phyloP scores from a whole-genome alignment of 495 filamentous ascomycete species.

The Staphylotrichum tortipilum region DNA sequence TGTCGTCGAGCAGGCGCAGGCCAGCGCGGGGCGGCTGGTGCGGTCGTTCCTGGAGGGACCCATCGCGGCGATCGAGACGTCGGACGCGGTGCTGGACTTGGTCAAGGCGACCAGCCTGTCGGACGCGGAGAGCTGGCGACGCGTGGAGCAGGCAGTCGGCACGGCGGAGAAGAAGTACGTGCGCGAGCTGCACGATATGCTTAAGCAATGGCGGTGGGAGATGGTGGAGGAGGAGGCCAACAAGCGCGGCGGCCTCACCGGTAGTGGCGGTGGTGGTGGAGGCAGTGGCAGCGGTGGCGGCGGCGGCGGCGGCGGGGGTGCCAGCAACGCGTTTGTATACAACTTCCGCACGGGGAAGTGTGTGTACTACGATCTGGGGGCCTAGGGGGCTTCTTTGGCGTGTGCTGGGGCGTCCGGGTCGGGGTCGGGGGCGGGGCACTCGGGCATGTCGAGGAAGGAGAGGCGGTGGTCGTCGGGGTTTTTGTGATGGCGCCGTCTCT shows the following conservation, averaged over 20 bases:
- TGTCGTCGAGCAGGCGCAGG: constrained; percentile 74
- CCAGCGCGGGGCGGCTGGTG: constrained; percentile 52
- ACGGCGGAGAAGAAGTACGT: constrained; percentile 77
- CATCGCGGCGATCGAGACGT: constrained; percentile 79
- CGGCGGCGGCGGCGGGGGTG: too few species aligned
- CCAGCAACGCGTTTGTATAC: constrained; percentile 64
- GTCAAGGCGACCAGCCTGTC: constrained; percentile 66
- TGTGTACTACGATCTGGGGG: constrained; percentile 64
- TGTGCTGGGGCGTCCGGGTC: neutral
- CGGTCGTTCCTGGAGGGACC: constrained; percentile 63
- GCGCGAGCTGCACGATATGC: constrained; percentile 73
- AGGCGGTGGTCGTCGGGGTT: constrained; percentile 1
- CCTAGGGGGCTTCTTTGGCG: constrained; percentile 19
- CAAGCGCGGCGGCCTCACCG: constrained; percentile 23
- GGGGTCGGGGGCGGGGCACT: neutral
- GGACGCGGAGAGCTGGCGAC: constrained; percentile 80
- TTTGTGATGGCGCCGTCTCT: too few species aligned
- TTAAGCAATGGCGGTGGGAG: constrained; percentile 52
- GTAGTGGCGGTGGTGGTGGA: too few species aligned
- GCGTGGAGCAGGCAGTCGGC: constrained; percentile 67
- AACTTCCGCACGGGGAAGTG: constrained; percentile 70
- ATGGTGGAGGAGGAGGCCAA: constrained; percentile 48
- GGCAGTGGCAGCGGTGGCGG: too few species aligned
- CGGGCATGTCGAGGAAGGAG: neutral
- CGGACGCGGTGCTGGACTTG: constrained; percentile 74